Percentiles rank a stretch among this genome's conserved stretches.
Evolutionary conservation across 2,329 filamentous ascomycete genomes (phyloP).

Genomic region (Blumeriella jaapii): DNA sequence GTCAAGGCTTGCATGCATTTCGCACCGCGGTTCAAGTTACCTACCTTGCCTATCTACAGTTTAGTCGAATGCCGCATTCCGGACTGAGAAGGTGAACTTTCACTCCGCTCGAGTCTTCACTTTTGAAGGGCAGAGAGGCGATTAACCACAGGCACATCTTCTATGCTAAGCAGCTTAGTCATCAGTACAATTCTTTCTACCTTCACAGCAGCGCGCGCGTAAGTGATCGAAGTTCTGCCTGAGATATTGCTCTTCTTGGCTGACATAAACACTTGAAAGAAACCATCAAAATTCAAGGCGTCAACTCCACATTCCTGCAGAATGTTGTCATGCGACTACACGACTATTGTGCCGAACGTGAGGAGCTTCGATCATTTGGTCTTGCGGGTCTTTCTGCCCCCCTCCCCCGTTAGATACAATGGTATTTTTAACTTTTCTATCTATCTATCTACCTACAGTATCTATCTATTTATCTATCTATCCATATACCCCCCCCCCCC

Average conservation of each 20-base stretch:
- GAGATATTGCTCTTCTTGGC: constrained; percentile 1
- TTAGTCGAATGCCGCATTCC: constrained; percentile 8
- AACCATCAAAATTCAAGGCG: constrained; percentile 3
- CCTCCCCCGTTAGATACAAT: too few relatives aligned
- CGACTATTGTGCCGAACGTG: constrained; percentile 9
- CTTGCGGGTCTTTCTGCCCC: too few relatives aligned
- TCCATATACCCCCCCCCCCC: too few relatives aligned
- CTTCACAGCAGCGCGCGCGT: constrained; percentile 1
- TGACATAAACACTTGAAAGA: too few relatives aligned
- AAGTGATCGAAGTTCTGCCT: too few relatives aligned
- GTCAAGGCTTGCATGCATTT: constrained; percentile 14
- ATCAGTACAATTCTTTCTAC: constrained; percentile 1
- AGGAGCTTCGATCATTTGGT: too few relatives aligned
- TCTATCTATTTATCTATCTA: too few relatives aligned
- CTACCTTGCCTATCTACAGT: constrained; percentile 7
- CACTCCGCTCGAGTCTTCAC: constrained; percentile 1
- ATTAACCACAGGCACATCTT: constrained; percentile 4
- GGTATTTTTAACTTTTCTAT: too few relatives aligned
- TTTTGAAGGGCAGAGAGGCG: not conserved
- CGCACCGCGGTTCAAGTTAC: constrained; percentile 10
- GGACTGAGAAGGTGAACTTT: not conserved
- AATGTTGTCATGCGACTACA: constrained; percentile 10
- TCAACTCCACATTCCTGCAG: constrained; percentile 6
- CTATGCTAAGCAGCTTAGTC: constrained; percentile 4
- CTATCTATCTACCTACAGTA: too few relatives aligned